Conservation (phyloP, 192 early-diverging fungal genomes). For the Linnemannia hyalina region DNA sequence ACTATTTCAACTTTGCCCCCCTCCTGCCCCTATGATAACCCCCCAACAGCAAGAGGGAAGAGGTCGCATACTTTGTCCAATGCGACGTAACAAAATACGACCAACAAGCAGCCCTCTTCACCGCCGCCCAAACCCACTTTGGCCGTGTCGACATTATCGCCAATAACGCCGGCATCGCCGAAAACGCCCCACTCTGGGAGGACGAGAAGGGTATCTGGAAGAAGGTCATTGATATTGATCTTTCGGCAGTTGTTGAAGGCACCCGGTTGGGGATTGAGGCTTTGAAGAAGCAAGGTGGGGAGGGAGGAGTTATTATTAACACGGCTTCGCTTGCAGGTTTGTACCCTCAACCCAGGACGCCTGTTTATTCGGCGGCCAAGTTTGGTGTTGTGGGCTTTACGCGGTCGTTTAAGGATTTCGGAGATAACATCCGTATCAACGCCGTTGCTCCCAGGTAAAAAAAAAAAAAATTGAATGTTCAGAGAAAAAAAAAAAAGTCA, state of each 20-base stretch:
- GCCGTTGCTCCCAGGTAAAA: conserved; percentile 66
- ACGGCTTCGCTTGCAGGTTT: conserved; percentile 82
- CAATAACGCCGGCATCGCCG: conserved; percentile 76
- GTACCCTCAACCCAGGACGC: conserved; percentile 65
- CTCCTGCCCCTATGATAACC: neutral
- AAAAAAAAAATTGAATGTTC: neutral
- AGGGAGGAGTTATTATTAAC: conserved; percentile 79
- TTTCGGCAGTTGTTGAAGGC: conserved; percentile 80
- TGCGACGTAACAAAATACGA: conserved; percentile 65
- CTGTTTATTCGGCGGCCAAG: conserved; percentile 84
- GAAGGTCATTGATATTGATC: conserved; percentile 80
- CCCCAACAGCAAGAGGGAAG: conserved; percentile 37
- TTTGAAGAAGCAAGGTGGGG: conserved; percentile 58
- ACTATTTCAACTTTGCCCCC: conserved; percentile 21
- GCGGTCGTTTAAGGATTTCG: conserved; percentile 59
- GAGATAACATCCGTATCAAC: conserved; percentile 70
- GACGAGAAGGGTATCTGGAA: conserved; percentile 60
- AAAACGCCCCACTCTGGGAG: conserved; percentile 53
- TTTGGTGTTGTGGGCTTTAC: conserved; percentile 78
- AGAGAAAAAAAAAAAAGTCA: neutral
- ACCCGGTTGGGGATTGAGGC: conserved; percentile 78
- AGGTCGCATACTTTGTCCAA: conserved; percentile 59
- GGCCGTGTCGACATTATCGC: conserved; percentile 70
- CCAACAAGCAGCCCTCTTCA: conserved; percentile 55
- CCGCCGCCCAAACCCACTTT: conserved; percentile 62